Conservation (phyloP, 139 green algal genomes). For the Chlamydomonas urium region DNA sequence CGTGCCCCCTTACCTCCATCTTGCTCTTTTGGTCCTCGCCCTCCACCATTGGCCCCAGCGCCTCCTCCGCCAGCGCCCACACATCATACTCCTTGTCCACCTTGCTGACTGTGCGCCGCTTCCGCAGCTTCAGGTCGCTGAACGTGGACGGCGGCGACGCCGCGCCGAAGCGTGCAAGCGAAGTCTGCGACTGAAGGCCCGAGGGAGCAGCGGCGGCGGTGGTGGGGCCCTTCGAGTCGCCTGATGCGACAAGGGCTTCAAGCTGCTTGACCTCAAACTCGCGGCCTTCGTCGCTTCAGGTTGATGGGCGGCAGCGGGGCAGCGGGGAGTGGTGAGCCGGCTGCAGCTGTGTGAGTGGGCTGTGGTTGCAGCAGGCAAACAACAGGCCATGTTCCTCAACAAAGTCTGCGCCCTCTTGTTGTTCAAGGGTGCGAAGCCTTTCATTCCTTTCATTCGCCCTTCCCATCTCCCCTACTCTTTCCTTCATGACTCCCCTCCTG, state of each 20-base stretch:
- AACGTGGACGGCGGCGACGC: too few species aligned
- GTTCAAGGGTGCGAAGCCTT: too few species aligned
- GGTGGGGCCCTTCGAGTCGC: neutral
- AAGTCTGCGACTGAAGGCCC: neutral
- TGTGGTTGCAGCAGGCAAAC: neutral
- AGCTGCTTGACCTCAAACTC: too few species aligned
- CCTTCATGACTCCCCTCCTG: neutral
- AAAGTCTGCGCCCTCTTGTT: too few species aligned
- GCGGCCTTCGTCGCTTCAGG: too few species aligned
- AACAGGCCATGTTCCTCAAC: neutral
- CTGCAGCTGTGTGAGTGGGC: neutral
- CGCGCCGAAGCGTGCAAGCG: neutral
- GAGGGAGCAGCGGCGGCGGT: neutral
- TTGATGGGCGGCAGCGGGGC: neutral
- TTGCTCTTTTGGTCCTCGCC: constrained; percentile 1
- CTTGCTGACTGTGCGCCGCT: too few species aligned
- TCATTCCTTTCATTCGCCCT: too few species aligned
- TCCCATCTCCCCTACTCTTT: too few species aligned
- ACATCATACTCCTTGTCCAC: neutral
- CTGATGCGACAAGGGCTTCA: neutral
- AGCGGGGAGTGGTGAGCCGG: neutral
- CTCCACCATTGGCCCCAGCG: neutral
- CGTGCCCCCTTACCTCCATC: neutral
- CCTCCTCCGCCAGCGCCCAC: neutral
- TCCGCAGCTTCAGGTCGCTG: too few species aligned